Base-by-base conservation (phyloP, 345 rosid genomes). In the Eucalyptus marginata region DNA sequence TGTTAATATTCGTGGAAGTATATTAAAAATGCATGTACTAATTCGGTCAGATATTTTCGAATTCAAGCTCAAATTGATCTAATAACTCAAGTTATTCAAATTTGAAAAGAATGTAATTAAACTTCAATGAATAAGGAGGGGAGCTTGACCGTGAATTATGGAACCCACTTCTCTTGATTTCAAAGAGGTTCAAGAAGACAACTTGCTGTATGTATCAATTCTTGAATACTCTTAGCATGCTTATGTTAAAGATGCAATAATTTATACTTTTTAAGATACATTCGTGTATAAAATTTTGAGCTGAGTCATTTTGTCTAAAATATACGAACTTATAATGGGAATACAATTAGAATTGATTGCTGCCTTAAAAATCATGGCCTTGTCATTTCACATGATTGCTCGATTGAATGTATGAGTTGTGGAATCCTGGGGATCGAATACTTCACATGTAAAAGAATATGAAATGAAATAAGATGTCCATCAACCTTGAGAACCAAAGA, bases 41-140 rank as follows among this genome's bases (percentile, higher is more conserved):
- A 18, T 50, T 50, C 52, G 1, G 52, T 50, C 20, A 50, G 52
- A 50, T 50, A 50, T 50, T 50, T 50, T 50, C 3, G 52, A 50
- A 27, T 59, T 27, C 68, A 59, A 10, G 16, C 31, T 59, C 8
- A 2, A 59, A 59, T 12, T 13, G 15, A 59, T 59, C 8, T 27
- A 12, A 59, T 27, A 6, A 59, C 0, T 59, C 1, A 31, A 59
- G 31, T 27, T 12, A 3, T 27, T 59, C 16, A 59, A 59, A 9
- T 10, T 22, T 58, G 64, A 58, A 58, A 58, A 22, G 13, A 22
- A 22, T 22, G 29, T 56, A 9, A 9, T 22, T 24, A 58, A 24
- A 58, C 15, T 59, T 12, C 7, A 27, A n/a, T 27, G 68, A 0
- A 4, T 27, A 13, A 4, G 7, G 7, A 25, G 15, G 29, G 0